phyloP scores from a whole-genome alignment of 2,329 filamentous ascomycete genomes.

The Hypocreales sp. region DNA sequence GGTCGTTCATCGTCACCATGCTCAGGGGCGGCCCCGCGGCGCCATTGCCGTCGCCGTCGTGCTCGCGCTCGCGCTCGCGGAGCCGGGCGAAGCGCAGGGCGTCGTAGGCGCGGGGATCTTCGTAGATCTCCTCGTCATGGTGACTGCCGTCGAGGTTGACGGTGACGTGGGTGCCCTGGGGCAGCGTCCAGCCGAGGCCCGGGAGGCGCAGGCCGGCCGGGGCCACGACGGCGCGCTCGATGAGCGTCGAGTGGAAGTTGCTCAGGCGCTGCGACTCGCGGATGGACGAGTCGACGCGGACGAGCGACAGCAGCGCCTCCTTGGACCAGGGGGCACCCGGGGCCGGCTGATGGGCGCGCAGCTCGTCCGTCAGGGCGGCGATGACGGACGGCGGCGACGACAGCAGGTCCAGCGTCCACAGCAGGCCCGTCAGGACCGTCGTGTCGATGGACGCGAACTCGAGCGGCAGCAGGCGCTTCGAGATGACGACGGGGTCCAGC shows the following conservation, averaged over 20 bases:
- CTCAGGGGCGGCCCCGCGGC: slow-evolving; percentile 15
- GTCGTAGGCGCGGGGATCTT: slow-evolving; percentile 26
- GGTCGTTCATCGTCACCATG: slow-evolving; percentile 36
- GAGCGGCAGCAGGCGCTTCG: slow-evolving; percentile 35
- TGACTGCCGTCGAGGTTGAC: slow-evolving; percentile 28
- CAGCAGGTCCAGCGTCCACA: slow-evolving; percentile 29
- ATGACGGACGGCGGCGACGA: slow-evolving; percentile 16
- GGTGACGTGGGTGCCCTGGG: slow-evolving; percentile 26
- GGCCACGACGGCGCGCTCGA: slow-evolving; percentile 28
- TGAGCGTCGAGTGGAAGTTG: slow-evolving; percentile 27
- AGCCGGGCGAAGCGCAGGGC: slow-evolving; percentile 31
- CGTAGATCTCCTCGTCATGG: slow-evolving; percentile 28
- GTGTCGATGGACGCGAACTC: slow-evolving; percentile 46
- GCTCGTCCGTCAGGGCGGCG: slow-evolving; percentile 25
- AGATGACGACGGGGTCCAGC: slow-evolving; percentile 30
- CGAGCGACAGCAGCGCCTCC: slow-evolving; percentile 21
- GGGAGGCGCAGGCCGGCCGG: slow-evolving; percentile 26
- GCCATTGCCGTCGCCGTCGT: slow-evolving; percentile 14
- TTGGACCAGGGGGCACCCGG: slow-evolving; percentile 28
- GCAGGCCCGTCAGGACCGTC: slow-evolving; percentile 33
- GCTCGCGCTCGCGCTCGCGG: slow-evolving; percentile 19
- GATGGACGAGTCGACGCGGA: slow-evolving; percentile 34
- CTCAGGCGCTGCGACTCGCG: slow-evolving; percentile 35
- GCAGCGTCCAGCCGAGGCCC: slow-evolving; percentile 14
- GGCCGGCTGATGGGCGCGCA: slow-evolving; percentile 10